A percentile compares a stretch with the other conserved stretches of the same genome.
Conservation (phyloP, 179 eudicot genomes). For the Beta lomatogona region DNA sequence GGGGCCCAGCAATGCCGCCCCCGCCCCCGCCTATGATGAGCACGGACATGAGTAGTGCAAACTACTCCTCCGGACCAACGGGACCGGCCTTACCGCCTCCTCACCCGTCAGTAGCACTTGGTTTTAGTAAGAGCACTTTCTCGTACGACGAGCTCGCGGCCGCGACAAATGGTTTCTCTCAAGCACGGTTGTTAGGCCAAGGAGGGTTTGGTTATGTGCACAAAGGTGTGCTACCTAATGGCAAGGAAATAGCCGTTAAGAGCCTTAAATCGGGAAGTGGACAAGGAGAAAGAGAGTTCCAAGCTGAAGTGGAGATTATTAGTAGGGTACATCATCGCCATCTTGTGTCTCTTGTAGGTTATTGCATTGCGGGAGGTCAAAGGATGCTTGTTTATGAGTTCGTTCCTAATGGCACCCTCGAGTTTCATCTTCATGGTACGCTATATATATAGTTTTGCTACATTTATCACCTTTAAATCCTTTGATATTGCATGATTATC, state of each 20-base stretch:
- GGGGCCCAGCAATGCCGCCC: constrained; percentile 43
- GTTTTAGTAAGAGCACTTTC: constrained; percentile 52
- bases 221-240: constrained; percentile 65
- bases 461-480: too few species aligned
- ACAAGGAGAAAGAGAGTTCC: constrained; percentile 71
- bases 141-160: constrained; percentile 55
- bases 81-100: constrained; percentile 45
- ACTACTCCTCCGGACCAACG: constrained; percentile 35
- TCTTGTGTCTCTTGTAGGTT: constrained; percentile 68
- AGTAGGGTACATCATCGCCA: constrained; percentile 74
- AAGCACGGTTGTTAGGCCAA: constrained; percentile 49
- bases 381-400: constrained; percentile 73
- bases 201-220: constrained; percentile 77
- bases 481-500: too few species aligned
- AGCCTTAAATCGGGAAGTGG: constrained; percentile 65
- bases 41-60: constrained; percentile 37
- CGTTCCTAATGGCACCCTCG: constrained; percentile 58
- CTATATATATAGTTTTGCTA: not conserved
- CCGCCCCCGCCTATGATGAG: constrained; percentile 52
- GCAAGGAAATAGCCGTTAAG: constrained; percentile 64
- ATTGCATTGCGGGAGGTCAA: constrained; percentile 58
- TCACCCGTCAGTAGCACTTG: constrained; percentile 48
- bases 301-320: constrained; percentile 69
- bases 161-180: constrained; percentile 55
- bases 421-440: constrained; percentile 67